A percentile compares a stretch with the other conserved stretches of the same genome.
Evolutionary conservation across 139 green algal species (phyloP).

Genomic region (Coelastrella sp.): DNA sequence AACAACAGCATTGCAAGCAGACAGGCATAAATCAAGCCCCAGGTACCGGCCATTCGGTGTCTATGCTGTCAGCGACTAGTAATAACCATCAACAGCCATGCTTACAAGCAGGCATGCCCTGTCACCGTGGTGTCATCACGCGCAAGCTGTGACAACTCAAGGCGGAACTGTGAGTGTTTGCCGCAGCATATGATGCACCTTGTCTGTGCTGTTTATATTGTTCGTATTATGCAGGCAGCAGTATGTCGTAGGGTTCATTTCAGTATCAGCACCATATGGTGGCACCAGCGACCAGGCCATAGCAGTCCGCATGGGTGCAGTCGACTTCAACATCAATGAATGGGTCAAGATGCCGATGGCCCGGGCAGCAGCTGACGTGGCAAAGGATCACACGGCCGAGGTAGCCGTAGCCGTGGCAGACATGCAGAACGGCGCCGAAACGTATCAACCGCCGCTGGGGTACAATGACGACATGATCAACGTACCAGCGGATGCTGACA

Average conservation of each 20-base stretch:
- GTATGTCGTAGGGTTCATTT: slow-evolving; percentile 20
- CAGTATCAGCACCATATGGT: slow-evolving; percentile 38
- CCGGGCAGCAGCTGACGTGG: slow-evolving; percentile 4
- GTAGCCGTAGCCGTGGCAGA: slow-evolving; percentile 26
- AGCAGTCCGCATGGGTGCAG: slow-evolving; percentile 31
- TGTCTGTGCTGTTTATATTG: not conserved
- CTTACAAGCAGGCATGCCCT: too few species aligned
- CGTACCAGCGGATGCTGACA: not conserved
- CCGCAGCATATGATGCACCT: not conserved
- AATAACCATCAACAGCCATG: too few species aligned
- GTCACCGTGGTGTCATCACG: too few species aligned
- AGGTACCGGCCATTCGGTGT: too few species aligned
- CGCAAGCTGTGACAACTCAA: too few species aligned
- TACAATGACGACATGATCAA: not conserved
- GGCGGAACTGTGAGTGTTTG: too few species aligned
- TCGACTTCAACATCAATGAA: slow-evolving; percentile 41
- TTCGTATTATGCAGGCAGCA: not conserved
- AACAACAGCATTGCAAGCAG: too few species aligned
- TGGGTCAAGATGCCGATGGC: slow-evolving; percentile 36
- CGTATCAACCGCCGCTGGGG: not conserved
- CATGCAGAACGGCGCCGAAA: not conserved
- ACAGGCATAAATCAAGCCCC: too few species aligned
- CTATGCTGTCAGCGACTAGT: too few species aligned
- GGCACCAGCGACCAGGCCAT: slow-evolving; percentile 42
- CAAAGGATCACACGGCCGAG: not conserved